Conservation (phyloP, 345 rosid genomes). For the Atalantia buxifolia region DNA sequence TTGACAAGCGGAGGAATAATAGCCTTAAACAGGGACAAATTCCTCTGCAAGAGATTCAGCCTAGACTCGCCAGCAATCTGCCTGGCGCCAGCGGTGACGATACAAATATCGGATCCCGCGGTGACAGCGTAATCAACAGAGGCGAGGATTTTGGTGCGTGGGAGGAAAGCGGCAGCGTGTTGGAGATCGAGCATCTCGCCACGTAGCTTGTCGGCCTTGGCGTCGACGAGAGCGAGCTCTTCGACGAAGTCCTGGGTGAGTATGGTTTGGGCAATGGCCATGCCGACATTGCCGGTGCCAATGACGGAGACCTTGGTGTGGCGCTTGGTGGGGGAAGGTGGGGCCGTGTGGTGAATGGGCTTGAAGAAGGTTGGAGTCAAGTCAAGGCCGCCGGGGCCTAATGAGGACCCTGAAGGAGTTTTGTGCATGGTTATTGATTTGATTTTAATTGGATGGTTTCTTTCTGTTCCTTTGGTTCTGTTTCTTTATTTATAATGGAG, state of each 20-base stretch:
- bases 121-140: slow-evolving; percentile 70
- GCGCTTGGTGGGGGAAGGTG: slow-evolving; percentile 58
- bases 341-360: slow-evolving; percentile 48
- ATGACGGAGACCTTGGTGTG: slow-evolving; percentile 70
- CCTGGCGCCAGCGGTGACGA: slow-evolving; percentile 89
- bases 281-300: slow-evolving; percentile 91
- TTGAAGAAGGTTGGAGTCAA: slow-evolving; percentile 65
- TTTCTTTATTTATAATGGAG: not conserved
- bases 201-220: slow-evolving; percentile 59
- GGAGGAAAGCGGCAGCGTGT: slow-evolving; percentile 97
- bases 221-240: slow-evolving; percentile 72
- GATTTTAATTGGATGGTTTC: not conserved
- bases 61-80: slow-evolving; percentile 88
- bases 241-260: slow-evolving; percentile 81
- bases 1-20: slow-evolving; percentile 82
- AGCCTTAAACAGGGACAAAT: slow-evolving; percentile 55
- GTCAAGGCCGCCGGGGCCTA: slow-evolving; percentile 71
- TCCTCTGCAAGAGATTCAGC: slow-evolving; percentile 77
- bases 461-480: too few relatives aligned
- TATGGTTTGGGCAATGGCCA: slow-evolving; percentile 98
- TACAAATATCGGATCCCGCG: slow-evolving; percentile 76
- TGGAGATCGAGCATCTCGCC: slow-evolving; percentile 99
- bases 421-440: slow-evolving; percentile 43
- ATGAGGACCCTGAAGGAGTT: slow-evolving; percentile 43
- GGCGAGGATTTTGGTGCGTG: slow-evolving; percentile 73